phyloP scores from a whole-genome alignment of 1,139 yeast species.

The Entelexis paramagnoliae region DNA sequence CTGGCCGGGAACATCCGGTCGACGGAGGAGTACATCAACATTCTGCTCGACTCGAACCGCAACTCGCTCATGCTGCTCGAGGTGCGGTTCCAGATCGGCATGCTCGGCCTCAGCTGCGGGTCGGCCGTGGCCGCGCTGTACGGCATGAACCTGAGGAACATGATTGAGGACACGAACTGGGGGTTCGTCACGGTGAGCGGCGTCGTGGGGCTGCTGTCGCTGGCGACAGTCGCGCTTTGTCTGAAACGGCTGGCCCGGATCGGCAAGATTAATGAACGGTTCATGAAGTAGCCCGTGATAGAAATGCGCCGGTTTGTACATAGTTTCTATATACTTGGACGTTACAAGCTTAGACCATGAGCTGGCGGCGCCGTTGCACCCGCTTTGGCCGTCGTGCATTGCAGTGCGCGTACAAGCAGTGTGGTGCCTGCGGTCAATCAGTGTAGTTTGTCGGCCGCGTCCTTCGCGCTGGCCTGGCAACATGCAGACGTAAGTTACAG shows the following conservation, averaged over 20 bases:
- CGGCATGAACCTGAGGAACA: conserved; percentile 93
- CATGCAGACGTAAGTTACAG: no score
- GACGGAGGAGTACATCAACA: conserved; percentile 93
- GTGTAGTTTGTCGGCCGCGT: no score
- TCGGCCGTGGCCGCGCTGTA: conserved; percentile 74
- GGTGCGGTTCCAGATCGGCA: conserved; percentile 75
- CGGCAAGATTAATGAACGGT: conserved; percentile 27
- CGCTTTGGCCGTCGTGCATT: no score
- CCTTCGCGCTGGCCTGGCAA: no score
- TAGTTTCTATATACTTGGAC: no score
- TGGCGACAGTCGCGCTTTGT: conserved; percentile 33
- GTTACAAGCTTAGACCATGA: no score
- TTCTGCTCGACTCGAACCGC: conserved; percentile 88
- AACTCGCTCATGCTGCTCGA: conserved; percentile 90
- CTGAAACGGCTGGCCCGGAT: conserved; percentile 44
- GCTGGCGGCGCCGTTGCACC: no score
- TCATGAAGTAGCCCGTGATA: neutral
- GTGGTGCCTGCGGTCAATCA: no score
- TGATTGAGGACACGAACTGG: conserved; percentile 64
- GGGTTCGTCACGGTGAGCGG: conserved; percentile 61
- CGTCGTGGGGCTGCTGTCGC: conserved; percentile 35
- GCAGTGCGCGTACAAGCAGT: no score
- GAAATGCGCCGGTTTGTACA: neutral
- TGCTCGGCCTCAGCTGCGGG: conserved; percentile 80
- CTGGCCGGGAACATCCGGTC: conserved; percentile 75